Evolutionary conservation across 306 rosid species (phyloP).

Genomic region (Lotus japonicus): DNA sequence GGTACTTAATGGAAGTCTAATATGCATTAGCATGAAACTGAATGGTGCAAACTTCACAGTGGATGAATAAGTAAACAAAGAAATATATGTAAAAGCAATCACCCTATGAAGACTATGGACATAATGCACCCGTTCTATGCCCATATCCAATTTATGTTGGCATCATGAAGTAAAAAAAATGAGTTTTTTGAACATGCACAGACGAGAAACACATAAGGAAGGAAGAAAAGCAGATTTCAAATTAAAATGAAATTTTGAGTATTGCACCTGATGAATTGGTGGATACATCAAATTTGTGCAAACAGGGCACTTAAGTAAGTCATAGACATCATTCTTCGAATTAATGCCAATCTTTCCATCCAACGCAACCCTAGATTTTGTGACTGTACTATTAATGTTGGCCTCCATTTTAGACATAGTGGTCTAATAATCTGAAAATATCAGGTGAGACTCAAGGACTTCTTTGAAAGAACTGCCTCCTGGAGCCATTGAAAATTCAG

Average conservation of each 20-base stretch:
- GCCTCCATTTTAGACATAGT: slow-evolving; percentile 48
- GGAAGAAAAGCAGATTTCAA: not conserved
- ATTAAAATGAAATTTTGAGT: not conserved
- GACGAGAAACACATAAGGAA: not conserved
- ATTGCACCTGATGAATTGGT: slow-evolving; percentile 82
- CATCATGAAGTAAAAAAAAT: not conserved
- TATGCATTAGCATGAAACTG: not conserved
- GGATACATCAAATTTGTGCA: slow-evolving; percentile 90
- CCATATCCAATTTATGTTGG: not conserved
- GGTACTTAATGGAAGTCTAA: not conserved
- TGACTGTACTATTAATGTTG: slow-evolving; percentile 25
- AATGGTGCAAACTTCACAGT: not conserved
- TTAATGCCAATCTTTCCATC: slow-evolving; percentile 48
- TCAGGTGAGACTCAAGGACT: slow-evolving; percentile 45
- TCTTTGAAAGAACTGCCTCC: slow-evolving; percentile 61
- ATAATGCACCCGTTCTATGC: not conserved
- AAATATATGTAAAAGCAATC: not conserved
- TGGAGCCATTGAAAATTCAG: slow-evolving; percentile 51
- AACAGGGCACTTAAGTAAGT: slow-evolving; percentile 82
- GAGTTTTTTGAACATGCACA: not conserved
- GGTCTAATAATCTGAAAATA: slow-evolving; percentile 49
- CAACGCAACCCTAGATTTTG: slow-evolving; percentile 32
- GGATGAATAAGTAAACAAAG: not conserved
- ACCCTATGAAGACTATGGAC: not conserved
- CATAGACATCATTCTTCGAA: slow-evolving; percentile 73